Percentiles rank a stretch among this genome's conserved stretches.
These are phyloP conservation scores for Termitomyces sp. DNA, from an alignment of 768 basidiomycete species.

Conservation along the genomic window DNA sequence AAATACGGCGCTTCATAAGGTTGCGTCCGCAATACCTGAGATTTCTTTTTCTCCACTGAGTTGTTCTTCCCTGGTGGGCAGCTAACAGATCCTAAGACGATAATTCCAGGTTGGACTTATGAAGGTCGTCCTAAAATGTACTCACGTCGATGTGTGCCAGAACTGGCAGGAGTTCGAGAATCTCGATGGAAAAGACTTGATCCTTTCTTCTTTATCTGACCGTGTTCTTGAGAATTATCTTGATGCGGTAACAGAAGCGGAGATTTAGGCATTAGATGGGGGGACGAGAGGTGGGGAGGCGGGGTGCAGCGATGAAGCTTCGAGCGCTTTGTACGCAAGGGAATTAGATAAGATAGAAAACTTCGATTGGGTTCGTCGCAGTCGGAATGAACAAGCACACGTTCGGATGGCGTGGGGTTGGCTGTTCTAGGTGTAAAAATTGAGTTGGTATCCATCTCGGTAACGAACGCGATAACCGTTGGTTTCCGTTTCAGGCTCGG, in stretches of 20 bases:
- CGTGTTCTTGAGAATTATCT: constrained; percentile 2
- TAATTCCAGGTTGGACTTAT: not conserved
- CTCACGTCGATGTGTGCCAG: constrained; percentile 3
- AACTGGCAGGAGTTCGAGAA: constrained; percentile 10
- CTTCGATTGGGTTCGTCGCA: constrained; percentile 8
- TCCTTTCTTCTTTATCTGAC: constrained; percentile 10
- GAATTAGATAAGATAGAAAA: constrained; percentile 21
- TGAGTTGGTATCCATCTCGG: not conserved
- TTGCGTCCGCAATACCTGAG: constrained; percentile 37
- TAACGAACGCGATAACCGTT: constrained; percentile 5
- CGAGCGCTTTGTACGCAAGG: constrained; percentile 19
- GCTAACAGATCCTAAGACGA: constrained; percentile 1
- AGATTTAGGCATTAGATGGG: constrained; percentile 10
- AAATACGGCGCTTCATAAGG: constrained; percentile 65
- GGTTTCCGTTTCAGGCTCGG: constrained; percentile 7
- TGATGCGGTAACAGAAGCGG: not conserved
- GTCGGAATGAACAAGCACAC: constrained; percentile 8
- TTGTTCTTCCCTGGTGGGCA: constrained; percentile 9
- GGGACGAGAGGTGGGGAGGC: constrained; percentile 21
- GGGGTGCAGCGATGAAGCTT: constrained; percentile 20
- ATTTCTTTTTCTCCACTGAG: constrained; percentile 27
- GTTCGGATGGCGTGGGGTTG: constrained; percentile 3
- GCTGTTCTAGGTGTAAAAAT: not conserved
- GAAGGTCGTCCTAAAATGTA: not conserved
- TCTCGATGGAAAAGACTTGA: constrained; percentile 17